Base-by-base conservation (phyloP, 352 stramenopile species). In the Phytopythium sindhum region DNA sequence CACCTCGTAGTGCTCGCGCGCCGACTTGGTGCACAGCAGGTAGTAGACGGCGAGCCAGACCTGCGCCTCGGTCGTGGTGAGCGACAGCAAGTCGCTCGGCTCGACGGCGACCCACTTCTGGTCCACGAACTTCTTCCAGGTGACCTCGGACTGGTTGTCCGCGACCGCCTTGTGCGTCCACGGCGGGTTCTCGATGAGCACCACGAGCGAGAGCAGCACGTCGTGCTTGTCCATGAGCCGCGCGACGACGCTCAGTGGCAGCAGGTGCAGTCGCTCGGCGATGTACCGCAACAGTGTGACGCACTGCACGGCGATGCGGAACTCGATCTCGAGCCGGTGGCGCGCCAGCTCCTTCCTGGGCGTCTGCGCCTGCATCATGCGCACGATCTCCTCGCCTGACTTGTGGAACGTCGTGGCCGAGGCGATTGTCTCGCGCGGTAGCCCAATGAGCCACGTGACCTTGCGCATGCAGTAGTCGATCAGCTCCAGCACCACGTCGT, bases 221-320 rank as follows among this genome's bases (percentile, higher is more conserved):
- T 99, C 96, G 67, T 99, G 96, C n/a, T 92, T 98, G 65, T 99
- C 93, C n/a, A 98, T 63, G 24, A 99, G 72, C 23, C 97, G 88
- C 14, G 86, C 92, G 15, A 98, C 77, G 24, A 97, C 76, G 65
- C 80, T 88, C 19, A 98, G 65, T 21, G 95, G 79, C 11, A 99
- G 72, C 21, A 89, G 33, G 28, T 96, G 73, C 31, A 97, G 69
- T 48, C 96, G 84, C 70, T 99, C 93, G 24, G 86, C 84, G 19
- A 99, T 68, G 66, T 95, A 98, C 12, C 93, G 85, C 51, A 97
- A 65, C 15, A 98, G 73, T 2, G 91, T 94, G 33, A 97, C 84
- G 70, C 84, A 86, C 33, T 96, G 79, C 2, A 98, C 86, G 0
- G 84, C 81, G 35, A 93, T 72, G 31, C 87, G 78, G 66, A 96